Conservation (phyloP, 2,329 filamentous ascomycete species). For the Cercospora brassicicola region DNA sequence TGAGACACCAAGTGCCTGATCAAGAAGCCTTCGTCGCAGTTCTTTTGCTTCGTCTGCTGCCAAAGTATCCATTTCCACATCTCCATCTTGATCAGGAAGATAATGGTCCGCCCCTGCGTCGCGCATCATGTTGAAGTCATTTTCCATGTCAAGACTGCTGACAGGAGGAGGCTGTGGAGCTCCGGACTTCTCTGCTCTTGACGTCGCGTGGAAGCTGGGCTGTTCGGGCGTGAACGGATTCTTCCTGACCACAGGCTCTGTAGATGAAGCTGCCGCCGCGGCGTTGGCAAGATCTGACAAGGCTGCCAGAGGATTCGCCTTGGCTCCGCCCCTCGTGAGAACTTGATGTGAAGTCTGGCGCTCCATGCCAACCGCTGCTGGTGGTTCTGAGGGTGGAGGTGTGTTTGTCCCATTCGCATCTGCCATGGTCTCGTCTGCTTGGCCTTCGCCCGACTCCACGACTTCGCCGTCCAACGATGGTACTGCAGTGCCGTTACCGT, state of each 20-base stretch:
- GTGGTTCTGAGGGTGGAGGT: slow-evolving; percentile 33
- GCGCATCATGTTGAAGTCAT: slow-evolving; percentile 52
- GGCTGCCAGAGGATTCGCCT: slow-evolving; percentile 51
- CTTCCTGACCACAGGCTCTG: slow-evolving; percentile 28
- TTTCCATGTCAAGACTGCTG: slow-evolving; percentile 47
- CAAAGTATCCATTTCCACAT: slow-evolving; percentile 27
- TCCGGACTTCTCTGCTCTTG: slow-evolving; percentile 48
- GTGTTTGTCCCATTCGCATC: slow-evolving; percentile 31
- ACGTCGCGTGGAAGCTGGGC: slow-evolving; percentile 48
- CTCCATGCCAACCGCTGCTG: slow-evolving; percentile 55
- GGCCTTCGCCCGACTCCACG: slow-evolving; percentile 33
- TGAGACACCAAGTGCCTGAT: slow-evolving; percentile 37
- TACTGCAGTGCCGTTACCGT: slow-evolving; percentile 32
- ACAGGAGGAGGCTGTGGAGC: slow-evolving; percentile 50
- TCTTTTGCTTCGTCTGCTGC: slow-evolving; percentile 28
- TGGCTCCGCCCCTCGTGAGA: slow-evolving; percentile 51
- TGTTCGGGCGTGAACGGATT: slow-evolving; percentile 50
- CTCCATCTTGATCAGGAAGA: slow-evolving; percentile 14
- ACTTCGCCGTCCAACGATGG: slow-evolving; percentile 36
- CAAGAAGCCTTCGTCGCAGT: slow-evolving; percentile 36
- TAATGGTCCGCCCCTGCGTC: slow-evolving; percentile 30
- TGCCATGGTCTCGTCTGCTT: slow-evolving; percentile 29
- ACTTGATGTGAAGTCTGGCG: slow-evolving; percentile 60
- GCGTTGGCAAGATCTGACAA: slow-evolving; percentile 57
- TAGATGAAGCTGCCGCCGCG: slow-evolving; percentile 38